Evolutionary conservation across 768 basidiomycete genomes (phyloP), one percentile per base, ranked within the genome.

Genomic region (Trametes coccinea): DNA sequence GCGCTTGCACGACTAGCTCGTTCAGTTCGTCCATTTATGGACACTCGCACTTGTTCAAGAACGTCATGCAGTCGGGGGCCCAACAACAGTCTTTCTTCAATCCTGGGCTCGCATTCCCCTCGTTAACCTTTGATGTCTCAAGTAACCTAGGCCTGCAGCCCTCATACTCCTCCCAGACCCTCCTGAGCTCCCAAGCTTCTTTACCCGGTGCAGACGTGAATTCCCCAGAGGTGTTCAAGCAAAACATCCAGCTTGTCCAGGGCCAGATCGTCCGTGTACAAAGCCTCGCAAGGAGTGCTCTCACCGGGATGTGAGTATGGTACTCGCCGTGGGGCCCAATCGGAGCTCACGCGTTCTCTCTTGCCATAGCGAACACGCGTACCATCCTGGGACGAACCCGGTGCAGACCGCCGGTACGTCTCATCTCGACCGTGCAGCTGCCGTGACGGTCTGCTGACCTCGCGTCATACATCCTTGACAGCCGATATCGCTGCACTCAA

Each of bases 361-460:
- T 27, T 37, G 0, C n/a, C 2, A 37, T 66, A 88, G 86, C 60
- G 82, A 87, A 71, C 80, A 82, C 41, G 85, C 87, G 27, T 89
- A 88, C 71, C 82, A 83, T 59, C 67, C 78, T 0, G 83, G 82
- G 30, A 80, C 75, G 52, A 83, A 75, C 54, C 82, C 86, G 3
- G 73, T 77, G 5, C 82, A 85, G 53, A 85, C 85, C 1, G 76
- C 83, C 73, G 81, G 87, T 85, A 60, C 48, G 74, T 52, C 27
- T 13, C 5, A 29, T 46, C 31, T 27, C 34, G 11, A 2, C n/a
- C 2, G 56, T n/a, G 11, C 30, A 14, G 5, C 9, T n/a, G 31
- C 43, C 52, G 22, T 22, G 22, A 16, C 29, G 17, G 33, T 11
- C 30, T 14, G 34, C 34, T 37, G 34, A 6, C 34, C 22, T 22